phyloP scores from a whole-genome alignment of 768 basidiomycete genomes.

The Termitomyces sp. region DNA sequence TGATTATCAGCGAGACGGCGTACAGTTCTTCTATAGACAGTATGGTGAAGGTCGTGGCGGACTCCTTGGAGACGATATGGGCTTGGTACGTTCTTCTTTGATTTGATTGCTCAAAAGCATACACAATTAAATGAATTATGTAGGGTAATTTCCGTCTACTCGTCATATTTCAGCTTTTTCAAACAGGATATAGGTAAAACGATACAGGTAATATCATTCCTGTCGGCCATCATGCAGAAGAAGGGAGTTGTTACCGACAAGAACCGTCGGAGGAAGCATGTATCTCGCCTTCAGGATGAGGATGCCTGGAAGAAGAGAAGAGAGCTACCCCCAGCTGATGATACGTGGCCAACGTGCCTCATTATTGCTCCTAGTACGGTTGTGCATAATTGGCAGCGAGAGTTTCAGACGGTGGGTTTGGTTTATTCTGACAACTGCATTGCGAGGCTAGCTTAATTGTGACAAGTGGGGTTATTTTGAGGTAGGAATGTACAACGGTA shows the following conservation, averaged over 20 bases:
- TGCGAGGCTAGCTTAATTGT: background rate
- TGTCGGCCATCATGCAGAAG: constrained; percentile 91
- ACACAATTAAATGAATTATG: background rate
- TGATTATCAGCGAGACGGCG: constrained; percentile 86
- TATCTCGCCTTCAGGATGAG: constrained; percentile 61
- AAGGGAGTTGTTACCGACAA: constrained; percentile 56
- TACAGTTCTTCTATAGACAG: constrained; percentile 71
- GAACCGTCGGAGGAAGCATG: constrained; percentile 58
- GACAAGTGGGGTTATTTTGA: constrained; percentile 92
- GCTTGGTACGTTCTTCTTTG: constrained; percentile 40
- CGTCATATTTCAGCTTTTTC: background rate
- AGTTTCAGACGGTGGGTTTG: constrained; percentile 65
- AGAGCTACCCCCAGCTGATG: constrained; percentile 58
- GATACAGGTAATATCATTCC: constrained; percentile 85
- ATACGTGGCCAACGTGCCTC: constrained; percentile 80
- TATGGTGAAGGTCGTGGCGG: constrained; percentile 70
- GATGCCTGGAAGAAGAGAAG: constrained; percentile 45
- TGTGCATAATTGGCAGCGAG: constrained; percentile 84
- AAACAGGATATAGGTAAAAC: constrained; percentile 66
- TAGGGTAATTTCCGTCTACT: constrained; percentile 17
- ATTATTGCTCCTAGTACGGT: constrained; percentile 86
- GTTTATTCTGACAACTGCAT: constrained; percentile 5
- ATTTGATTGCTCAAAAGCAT: background rate
- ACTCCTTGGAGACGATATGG: constrained; percentile 95
- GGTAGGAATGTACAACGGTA: constrained; percentile 64